phyloP scores from a whole-genome alignment of 177 flowering plant genomes.

The Vitis hybrid region DNA sequence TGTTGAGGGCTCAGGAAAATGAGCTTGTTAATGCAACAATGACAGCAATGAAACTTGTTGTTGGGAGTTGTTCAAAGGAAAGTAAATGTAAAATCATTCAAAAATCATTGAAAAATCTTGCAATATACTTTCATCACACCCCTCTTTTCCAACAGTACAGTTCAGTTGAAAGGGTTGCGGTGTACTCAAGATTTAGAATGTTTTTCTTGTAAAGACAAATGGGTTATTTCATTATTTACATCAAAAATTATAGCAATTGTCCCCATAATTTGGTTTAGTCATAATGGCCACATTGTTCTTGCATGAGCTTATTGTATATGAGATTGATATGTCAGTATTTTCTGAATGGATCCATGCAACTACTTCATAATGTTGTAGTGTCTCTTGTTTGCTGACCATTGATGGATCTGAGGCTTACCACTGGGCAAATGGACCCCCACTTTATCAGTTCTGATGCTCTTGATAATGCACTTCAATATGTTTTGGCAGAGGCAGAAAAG shows the following conservation, averaged over 20 bases:
- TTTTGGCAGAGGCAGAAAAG: too few species aligned
- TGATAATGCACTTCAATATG: too few species aligned
- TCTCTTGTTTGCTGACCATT: too few species aligned
- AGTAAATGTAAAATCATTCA: conserved; percentile 33
- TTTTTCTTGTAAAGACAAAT: conserved; percentile 52
- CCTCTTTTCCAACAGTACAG: conserved; percentile 20
- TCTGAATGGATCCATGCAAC: too few species aligned
- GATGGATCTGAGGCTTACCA: too few species aligned
- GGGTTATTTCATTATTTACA: conserved; percentile 69
- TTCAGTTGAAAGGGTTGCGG: conserved; percentile 22
- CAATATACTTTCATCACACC: conserved; percentile 40
- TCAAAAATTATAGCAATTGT: conserved; percentile 62
- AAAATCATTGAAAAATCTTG: conserved; percentile 59
- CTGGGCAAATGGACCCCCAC: too few species aligned
- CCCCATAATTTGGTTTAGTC: conserved; percentile 27
- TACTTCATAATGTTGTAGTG: too few species aligned
- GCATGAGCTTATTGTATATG: too few species aligned
- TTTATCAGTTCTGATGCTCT: too few species aligned
- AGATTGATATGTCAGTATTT: too few species aligned
- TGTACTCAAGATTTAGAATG: conserved; percentile 15
- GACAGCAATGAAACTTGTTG: conserved; percentile 63
- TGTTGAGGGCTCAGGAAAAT: conserved; percentile 23
- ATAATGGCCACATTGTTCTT: too few species aligned
- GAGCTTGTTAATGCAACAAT: conserved; percentile 62
- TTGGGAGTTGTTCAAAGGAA: conserved; percentile 52